Evolutionary conservation across 345 rosid species (phyloP), one percentile per base, ranked within the genome.

Genomic region (Abelmoschus esculentus): DNA sequence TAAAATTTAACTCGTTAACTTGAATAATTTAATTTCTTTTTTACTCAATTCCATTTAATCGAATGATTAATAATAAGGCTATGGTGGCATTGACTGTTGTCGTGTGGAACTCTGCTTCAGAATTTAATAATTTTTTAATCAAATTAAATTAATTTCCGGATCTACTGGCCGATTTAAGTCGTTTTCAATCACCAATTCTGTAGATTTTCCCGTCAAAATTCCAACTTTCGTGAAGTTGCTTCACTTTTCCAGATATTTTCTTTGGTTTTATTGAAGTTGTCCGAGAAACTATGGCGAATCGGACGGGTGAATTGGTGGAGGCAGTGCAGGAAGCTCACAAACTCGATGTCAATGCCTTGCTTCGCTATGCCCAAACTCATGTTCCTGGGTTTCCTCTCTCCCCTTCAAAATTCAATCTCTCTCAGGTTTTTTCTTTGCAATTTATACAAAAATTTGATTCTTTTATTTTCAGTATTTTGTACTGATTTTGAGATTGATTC

Each of bases 341-440:
- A 22, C 82, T 93, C 34, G 93, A 91, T 73, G 87, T 70, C 72
- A 75, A 80, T 7, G 88, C 96, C 49, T 79, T 93, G 81, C 22
- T 85, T 53, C 85, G 78, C 56, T 91, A 83, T 76, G 84, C 83
- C 58, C 76, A 82, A 31, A 82, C 70, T 59, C 83, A 86, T 73
- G 78, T 93, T 77, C 74, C 90, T 17, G 87, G 84, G 42, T 93
- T 95, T 75, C 97, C 97, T 38, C 68, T 65, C 34, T 78, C 85
- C 19, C 83, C 89, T 14, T 86, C 91, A 9, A 54, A 77, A n/a
- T 88, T 87, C 84, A 52, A 80, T n/a, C 61, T 89, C 66, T 85
- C 86, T 19, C 96, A 88, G 96, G 97, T 88, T 18, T 7, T 6
- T 4, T 49, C 0, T 3, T 46, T 34, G 3, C 12, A 9, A 65